A percentile compares a stretch with the other conserved stretches of the same genome.
Conservation (phyloP, 2,329 filamentous ascomycete genomes). For the Penicillium corylophilum region DNA sequence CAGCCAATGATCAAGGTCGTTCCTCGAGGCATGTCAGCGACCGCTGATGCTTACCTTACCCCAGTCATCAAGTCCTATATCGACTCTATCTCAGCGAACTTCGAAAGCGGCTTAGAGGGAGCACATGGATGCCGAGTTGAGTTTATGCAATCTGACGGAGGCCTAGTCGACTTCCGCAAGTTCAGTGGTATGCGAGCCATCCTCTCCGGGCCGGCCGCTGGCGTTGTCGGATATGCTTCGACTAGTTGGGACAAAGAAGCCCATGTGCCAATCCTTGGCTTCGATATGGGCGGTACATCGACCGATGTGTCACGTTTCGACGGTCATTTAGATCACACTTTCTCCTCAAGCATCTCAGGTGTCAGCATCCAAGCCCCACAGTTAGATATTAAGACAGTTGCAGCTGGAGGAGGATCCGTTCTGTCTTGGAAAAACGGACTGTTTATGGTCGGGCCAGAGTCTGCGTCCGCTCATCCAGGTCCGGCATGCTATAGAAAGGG, state of each 20-base stretch:
- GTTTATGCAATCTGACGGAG: slow-evolving; percentile 93
- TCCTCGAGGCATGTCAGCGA: slow-evolving; percentile 68
- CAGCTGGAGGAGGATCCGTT: slow-evolving; percentile 69
- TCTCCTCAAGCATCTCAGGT: slow-evolving; percentile 90
- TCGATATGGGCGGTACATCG: slow-evolving; percentile 73
- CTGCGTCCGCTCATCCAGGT: slow-evolving; percentile 83
- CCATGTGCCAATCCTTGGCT: no score
- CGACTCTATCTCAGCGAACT: slow-evolving; percentile 59
- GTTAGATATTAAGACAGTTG: slow-evolving; percentile 90
- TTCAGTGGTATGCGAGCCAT: slow-evolving; percentile 89
- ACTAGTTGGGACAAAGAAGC: slow-evolving; percentile 96
- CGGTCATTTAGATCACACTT: slow-evolving; percentile 83
- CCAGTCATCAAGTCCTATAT: no score
- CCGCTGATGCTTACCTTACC: slow-evolving; percentile 74
- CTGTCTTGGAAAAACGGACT: slow-evolving; percentile 85
- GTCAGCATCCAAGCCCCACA: slow-evolving; percentile 89
- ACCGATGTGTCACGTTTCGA: slow-evolving; percentile 85
- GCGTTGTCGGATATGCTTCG: slow-evolving; percentile 88
- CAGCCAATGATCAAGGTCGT: slow-evolving; percentile 84
- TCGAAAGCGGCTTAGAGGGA: slow-evolving; percentile 75
- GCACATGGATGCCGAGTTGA: slow-evolving; percentile 66
- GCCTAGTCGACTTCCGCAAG: slow-evolving; percentile 55
- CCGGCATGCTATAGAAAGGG: slow-evolving; percentile 91
- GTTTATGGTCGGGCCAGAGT: slow-evolving; percentile 88
- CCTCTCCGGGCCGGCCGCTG: slow-evolving; percentile 83